Evolutionary conservation across 2,329 filamentous ascomycete genomes (phyloP).

Genomic region (Penicillium janthinellum): DNA sequence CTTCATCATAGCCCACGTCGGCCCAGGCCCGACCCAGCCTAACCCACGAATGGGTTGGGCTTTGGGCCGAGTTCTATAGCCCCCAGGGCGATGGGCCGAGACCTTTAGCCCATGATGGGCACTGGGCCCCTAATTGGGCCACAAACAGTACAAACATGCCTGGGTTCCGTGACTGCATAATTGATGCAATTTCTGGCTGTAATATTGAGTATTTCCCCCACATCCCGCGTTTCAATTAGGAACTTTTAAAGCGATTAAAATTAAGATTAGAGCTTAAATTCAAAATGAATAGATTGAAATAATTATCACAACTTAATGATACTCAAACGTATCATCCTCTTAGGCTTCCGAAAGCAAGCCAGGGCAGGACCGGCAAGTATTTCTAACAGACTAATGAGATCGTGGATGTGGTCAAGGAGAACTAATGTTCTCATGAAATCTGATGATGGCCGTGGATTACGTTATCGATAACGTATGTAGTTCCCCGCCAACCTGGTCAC

Average conservation of each 20-base stretch:
- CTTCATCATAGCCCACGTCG: conserved; percentile 1
- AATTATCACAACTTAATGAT: background rate
- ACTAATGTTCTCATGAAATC: too few relatives aligned
- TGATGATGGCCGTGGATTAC: too few relatives aligned
- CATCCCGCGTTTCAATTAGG: background rate
- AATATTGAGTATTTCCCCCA: background rate
- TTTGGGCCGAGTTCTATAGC: background rate
- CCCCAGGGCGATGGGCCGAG: too few relatives aligned
- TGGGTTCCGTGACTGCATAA: background rate
- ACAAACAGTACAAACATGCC: background rate
- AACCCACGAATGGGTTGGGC: background rate
- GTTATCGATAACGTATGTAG: too few relatives aligned
- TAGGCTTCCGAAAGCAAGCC: background rate
- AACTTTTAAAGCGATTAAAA: background rate
- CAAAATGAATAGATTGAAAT: background rate
- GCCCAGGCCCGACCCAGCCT: conserved; percentile 1
- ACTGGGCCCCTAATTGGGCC: background rate
- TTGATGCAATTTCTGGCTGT: background rate
- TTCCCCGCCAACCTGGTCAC: too few relatives aligned
- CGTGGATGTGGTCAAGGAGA: too few relatives aligned
- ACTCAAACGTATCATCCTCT: background rate
- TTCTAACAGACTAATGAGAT: too few relatives aligned
- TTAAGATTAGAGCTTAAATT: background rate
- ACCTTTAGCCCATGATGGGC: background rate
- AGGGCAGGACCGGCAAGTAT: too few relatives aligned